phyloP scores from a whole-genome alignment of 169 alveolate genomes.

The Cystoisospora suis region DNA sequence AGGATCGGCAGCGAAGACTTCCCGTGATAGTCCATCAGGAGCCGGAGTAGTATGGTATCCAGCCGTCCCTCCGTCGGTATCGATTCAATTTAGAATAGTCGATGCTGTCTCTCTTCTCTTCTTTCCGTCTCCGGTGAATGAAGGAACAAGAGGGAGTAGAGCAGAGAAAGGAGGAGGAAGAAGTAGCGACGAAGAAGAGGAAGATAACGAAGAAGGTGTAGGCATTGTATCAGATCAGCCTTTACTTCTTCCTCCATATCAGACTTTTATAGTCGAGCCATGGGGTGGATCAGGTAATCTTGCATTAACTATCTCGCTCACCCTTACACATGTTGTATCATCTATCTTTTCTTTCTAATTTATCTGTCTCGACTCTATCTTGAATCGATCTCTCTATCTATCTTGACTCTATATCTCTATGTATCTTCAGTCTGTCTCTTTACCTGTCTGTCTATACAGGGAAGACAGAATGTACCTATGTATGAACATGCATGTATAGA shows the following conservation, averaged over 20 bases:
- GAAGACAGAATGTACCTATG: no score
- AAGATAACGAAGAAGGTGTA: neutral
- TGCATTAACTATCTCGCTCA: neutral
- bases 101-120: conserved; percentile 8
- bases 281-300: conserved; percentile 29
- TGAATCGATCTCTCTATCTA: no score
- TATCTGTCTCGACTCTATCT: no score
- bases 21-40: neutral
- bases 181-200: neutral
- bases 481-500: no score
- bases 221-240: neutral
- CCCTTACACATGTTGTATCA: no score
- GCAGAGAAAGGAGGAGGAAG: neutral
- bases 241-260: conserved; percentile 13
- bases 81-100: neutral
- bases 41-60: conserved; percentile 1
- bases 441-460: no score
- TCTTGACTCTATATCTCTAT: no score
- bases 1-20: conserved; percentile 1
- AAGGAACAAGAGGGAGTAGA: neutral
- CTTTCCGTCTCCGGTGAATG: neutral
- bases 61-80: neutral
- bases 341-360: no score
- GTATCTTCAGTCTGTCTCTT: no score
- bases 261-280: neutral